Conservation (phyloP, 2,329 filamentous ascomycete species). For the Dothideomycetidae sp. region DNA sequence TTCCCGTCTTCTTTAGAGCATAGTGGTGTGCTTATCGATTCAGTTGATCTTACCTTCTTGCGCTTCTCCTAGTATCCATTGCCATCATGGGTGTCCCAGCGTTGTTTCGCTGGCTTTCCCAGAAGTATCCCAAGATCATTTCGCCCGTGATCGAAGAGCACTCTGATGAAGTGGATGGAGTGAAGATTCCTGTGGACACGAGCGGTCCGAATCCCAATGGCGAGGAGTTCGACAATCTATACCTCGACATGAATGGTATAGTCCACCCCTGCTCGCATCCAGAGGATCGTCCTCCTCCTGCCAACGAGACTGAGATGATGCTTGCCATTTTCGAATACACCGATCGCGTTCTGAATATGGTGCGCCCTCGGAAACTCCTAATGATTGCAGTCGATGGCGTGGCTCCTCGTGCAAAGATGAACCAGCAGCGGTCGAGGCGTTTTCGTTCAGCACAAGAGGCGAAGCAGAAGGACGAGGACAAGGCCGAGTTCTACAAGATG, state of each 20-base stretch:
- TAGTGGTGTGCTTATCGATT: too few species aligned
- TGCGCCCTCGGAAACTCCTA: constrained; percentile 82
- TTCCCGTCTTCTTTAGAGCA: too few species aligned
- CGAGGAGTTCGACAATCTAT: constrained; percentile 95
- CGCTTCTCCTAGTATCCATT: too few species aligned
- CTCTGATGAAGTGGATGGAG: constrained; percentile 69
- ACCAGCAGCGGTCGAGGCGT: constrained; percentile 90
- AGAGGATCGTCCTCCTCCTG: constrained; percentile 78
- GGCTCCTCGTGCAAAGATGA: constrained; percentile 97
- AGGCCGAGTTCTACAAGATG: constrained; percentile 72
- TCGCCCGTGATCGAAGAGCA: constrained; percentile 78
- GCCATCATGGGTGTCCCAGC: constrained; percentile 95
- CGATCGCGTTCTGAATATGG: constrained; percentile 98
- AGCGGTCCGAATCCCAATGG: constrained; percentile 85
- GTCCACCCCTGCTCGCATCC: constrained; percentile 98
- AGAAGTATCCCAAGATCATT: constrained; percentile 96
- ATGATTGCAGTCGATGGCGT: constrained; percentile 99
- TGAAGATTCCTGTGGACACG: constrained; percentile 69
- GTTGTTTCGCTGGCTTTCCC: constrained; percentile 90
- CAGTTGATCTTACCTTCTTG: too few species aligned
- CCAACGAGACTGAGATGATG: constrained; percentile 99
- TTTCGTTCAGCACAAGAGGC: constrained; percentile 92
- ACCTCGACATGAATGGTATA: constrained; percentile 98
- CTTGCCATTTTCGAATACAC: constrained; percentile 95
- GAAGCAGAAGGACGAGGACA: constrained; percentile 83